Base-by-base conservation (phyloP, 139 green algal genomes). In the Gonium pectorale region DNA sequence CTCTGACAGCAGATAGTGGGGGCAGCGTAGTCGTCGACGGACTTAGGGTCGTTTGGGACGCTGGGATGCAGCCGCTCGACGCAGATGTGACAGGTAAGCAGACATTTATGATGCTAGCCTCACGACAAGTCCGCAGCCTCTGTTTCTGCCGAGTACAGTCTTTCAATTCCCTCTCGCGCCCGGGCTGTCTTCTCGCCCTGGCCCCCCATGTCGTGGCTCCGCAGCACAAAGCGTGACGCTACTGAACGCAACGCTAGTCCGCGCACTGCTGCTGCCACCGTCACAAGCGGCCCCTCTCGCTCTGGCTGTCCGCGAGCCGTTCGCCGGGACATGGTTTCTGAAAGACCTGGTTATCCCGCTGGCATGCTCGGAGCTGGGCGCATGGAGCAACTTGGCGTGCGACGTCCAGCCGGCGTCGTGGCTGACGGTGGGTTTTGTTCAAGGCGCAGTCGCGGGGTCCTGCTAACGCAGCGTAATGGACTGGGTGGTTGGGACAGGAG, bases 341-440 rank as follows among this genome's bases (percentile, higher is more conserved):
- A 29, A 77, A 29, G 68, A 62, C 44, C 26, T 77, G 24, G 13
- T 77, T 2, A 60, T 77, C n/a, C 40, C 37, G 4, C 9, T 26
- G 13, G 60, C 68, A 27, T 79, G 70, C 31, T 6, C 21, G 8
- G 11, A 31, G 9, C 33, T 79, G 22, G 33, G 29, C 3, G 22
- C 33, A 0, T 67, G 67, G 1, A 52, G 35, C 22, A 27, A 40
- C 26, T 11, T 80, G 35, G 33, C 72, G 2, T 80, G 72, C 56
- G 72, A 67, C 51, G 3, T 52, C 0, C 72, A 80, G 51, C 72
- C 72, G 7, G 52, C 35, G 8, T 8, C 33, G n/a, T 80, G 72
- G 72, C 67, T 80, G 29, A 37, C 72, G 72, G 72, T 80, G 51
- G 15, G 56, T 64, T n/a, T n/a, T n/a, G n/a, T n/a, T 11, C 46